phyloP scores from a whole-genome alignment of 805 yeast species.

The Hanseniaspora vineae region DNA sequence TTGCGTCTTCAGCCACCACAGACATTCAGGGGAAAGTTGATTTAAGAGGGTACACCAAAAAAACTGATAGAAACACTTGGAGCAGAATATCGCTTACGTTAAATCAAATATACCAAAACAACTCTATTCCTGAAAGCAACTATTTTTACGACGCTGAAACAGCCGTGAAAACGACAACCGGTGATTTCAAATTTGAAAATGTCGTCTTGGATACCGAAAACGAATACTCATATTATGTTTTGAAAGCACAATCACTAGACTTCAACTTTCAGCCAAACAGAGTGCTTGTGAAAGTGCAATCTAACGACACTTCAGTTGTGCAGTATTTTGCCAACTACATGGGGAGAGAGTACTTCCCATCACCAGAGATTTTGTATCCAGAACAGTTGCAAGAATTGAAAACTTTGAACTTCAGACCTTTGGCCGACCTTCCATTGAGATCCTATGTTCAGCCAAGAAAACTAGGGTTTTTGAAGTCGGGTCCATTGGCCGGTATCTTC shows the following conservation, averaged over 20 bases:
- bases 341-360: conserved; percentile 24
- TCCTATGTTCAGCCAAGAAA: conserved; percentile 23
- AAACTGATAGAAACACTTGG: conserved; percentile 9
- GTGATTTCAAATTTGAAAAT: conserved; percentile 17
- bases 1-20: conserved; percentile 6
- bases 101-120: conserved; percentile 15
- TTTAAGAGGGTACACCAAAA: conserved; percentile 5
- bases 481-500: conserved; percentile 26
- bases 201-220: conserved; percentile 18
- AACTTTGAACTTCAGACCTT: conserved; percentile 15
- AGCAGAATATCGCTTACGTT: conserved; percentile 12
- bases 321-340: conserved; percentile 20
- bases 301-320: conserved; percentile 5
- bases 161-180: conserved; percentile 9
- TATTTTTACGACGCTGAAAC: conserved; percentile 1
- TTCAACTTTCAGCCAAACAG: conserved; percentile 24
- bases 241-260: conserved; percentile 18
- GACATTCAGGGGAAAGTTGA: conserved; percentile 20
- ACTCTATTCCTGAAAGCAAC: conserved; percentile 7
- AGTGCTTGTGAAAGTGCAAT: conserved; percentile 12
- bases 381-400: conserved; percentile 17
- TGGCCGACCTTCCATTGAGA: conserved; percentile 21
- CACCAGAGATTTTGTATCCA: conserved; percentile 19
- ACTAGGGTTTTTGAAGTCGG: conserved; percentile 22
- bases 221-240: conserved; percentile 17